Evolutionary conservation across 2,329 filamentous ascomycete species (phyloP).

Genomic region (Beauveria medogensis): DNA sequence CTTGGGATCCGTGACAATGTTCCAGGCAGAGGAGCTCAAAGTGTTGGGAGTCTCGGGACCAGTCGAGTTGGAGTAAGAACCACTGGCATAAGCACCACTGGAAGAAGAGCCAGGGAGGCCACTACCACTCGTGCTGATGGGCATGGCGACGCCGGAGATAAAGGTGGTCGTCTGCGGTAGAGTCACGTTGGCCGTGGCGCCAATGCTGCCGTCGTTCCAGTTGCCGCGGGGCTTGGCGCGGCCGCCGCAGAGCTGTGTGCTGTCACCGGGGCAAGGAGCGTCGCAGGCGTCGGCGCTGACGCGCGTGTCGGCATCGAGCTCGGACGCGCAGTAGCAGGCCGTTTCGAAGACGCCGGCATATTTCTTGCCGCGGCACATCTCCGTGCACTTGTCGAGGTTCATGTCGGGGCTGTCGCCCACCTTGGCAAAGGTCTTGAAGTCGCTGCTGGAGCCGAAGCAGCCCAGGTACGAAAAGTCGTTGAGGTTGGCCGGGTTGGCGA

Average conservation of each 20-base stretch:
- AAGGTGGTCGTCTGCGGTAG: constrained; percentile 1
- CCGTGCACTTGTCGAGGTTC: constrained; percentile 32
- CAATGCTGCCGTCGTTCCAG: neutral
- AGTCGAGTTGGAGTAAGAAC: neutral
- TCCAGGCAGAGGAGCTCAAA: neutral
- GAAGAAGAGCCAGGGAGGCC: too few relatives aligned
- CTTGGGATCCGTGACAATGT: neutral
- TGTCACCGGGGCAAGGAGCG: constrained; percentile 33
- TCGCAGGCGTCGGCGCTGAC: constrained; percentile 29
- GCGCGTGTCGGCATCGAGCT: constrained; percentile 31
- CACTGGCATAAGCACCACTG: neutral
- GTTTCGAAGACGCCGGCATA: constrained; percentile 34
- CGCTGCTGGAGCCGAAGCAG: constrained; percentile 33
- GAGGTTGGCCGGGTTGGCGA: constrained; percentile 25
- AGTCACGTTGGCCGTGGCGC: constrained; percentile 1
- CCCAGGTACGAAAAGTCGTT: constrained; percentile 28
- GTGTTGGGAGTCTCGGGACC: neutral
- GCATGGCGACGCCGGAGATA: neutral
- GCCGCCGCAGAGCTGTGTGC: constrained; percentile 32
- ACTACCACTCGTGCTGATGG: too few relatives aligned
- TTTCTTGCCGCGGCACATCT: constrained; percentile 25
- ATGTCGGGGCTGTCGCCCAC: constrained; percentile 25
- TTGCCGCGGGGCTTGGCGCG: constrained; percentile 12
- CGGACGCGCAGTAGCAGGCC: constrained; percentile 38
- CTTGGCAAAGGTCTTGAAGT: constrained; percentile 28